Conservation (phyloP, 306 rosid species). For the Arachis stenosperma region DNA sequence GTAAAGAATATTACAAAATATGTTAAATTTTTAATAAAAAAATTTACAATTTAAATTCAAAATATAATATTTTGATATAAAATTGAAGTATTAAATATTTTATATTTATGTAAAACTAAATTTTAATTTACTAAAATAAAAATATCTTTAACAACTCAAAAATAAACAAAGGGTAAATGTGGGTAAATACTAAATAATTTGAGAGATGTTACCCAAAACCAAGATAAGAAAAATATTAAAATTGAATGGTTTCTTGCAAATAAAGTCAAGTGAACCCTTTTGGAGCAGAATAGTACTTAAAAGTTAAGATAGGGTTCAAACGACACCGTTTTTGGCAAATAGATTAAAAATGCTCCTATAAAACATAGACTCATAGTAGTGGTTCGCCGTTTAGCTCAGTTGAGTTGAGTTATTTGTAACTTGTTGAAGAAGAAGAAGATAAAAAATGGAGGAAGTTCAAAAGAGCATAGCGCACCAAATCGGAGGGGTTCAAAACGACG, state of each 20-base stretch:
- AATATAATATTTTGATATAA: too few relatives aligned
- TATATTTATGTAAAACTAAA: too few relatives aligned
- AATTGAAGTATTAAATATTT: too few relatives aligned
- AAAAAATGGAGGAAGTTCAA: conserved; percentile 61
- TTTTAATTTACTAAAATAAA: too few relatives aligned
- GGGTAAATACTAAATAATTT: too few relatives aligned
- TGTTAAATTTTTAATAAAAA: too few relatives aligned
- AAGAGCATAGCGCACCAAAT: conserved; percentile 78
- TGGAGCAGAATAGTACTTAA: not conserved
- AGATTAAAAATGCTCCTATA: not conserved
- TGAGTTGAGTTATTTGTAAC: not conserved
- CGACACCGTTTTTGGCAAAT: not conserved
- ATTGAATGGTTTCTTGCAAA: not conserved
- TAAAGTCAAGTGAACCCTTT: not conserved
- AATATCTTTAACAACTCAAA: too few relatives aligned
- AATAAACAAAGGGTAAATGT: too few relatives aligned
- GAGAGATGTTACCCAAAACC: too few relatives aligned
- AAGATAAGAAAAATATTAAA: too few relatives aligned
- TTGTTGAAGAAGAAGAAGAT: conserved; percentile 33
- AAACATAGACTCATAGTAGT: not conserved
- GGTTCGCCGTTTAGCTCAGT: not conserved
- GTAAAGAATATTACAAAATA: too few relatives aligned
- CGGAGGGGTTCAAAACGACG: conserved; percentile 83
- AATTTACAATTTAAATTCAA: too few relatives aligned
- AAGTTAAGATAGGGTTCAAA: not conserved